Evolutionary conservation across 2,329 filamentous ascomycete species (phyloP).

Genomic region (Verticillium zaregamsianum): DNA sequence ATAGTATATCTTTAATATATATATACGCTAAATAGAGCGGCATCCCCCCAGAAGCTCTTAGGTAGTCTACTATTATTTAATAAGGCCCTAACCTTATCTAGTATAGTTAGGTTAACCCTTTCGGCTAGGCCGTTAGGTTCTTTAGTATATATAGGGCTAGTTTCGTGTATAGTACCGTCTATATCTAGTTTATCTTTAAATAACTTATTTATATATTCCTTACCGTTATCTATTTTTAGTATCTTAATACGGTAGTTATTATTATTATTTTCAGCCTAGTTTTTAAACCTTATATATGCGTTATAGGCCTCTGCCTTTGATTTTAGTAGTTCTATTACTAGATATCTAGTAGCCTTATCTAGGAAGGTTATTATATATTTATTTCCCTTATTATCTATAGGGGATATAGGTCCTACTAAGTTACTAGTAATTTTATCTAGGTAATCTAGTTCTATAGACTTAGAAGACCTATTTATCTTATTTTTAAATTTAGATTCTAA

Average conservation of each 20-base stretch:
- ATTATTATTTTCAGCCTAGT: constrained; percentile 3
- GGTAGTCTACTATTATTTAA: too few relatives aligned
- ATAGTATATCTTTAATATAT: too few relatives aligned
- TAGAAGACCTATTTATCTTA: constrained; percentile 2
- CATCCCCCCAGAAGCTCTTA: too few relatives aligned
- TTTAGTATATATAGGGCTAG: not conserved
- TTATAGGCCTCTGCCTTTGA: not conserved
- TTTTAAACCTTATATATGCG: too few relatives aligned
- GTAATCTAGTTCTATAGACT: constrained; percentile 1
- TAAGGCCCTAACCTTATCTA: not conserved
- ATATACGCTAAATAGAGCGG: too few relatives aligned
- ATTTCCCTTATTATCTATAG: constrained; percentile 5
- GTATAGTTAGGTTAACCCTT: not conserved
- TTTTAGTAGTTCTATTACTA: not conserved
- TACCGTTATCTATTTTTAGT: not conserved
- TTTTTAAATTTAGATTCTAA: not conserved
- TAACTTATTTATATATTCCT: not conserved
- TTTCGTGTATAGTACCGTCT: not conserved
- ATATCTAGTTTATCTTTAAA: not conserved
- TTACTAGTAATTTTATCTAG: not conserved
- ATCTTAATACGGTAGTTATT: constrained; percentile 1
- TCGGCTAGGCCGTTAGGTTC: not conserved
- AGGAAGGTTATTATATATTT: constrained; percentile 4
- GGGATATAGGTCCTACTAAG: too few relatives aligned
- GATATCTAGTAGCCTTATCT: not conserved